A percentile compares a stretch with the other conserved stretches of the same genome.
phyloP scores from a whole-genome alignment of 2,329 filamentous ascomycete species.

The Alternaria angustiovoidea region DNA sequence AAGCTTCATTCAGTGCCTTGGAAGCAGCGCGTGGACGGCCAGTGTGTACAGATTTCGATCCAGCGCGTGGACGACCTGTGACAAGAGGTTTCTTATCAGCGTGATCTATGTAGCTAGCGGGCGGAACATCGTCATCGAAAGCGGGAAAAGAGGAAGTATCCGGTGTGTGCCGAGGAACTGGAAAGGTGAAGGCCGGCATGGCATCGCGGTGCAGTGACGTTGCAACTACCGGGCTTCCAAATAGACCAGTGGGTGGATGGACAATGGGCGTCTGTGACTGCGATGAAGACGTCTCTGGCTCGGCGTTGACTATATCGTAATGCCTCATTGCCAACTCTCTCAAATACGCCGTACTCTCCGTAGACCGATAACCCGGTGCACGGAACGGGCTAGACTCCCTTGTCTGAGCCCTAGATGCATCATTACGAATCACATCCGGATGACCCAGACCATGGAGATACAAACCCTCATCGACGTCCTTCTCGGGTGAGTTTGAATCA shows the following conservation, averaged over 20 bases:
- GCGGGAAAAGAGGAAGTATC: background rate
- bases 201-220: background rate
- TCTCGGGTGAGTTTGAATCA: background rate
- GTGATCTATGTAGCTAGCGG: background rate
- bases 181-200: background rate
- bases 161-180: background rate
- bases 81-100: background rate
- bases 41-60: background rate
- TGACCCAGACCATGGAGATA: conserved; percentile 11
- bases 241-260: background rate
- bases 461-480: background rate
- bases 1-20: conserved; percentile 28
- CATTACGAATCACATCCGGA: background rate
- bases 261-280: background rate
- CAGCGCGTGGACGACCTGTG: conserved; percentile 16
- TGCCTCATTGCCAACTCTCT: background rate
- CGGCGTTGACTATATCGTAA: background rate
- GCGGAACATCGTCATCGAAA: background rate
- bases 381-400: background rate
- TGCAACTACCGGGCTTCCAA: background rate
- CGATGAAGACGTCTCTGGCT: background rate
- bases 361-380: background rate
- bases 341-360: background rate
- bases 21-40: conserved; percentile 26
- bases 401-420: background rate